Conservation (phyloP, 2,329 filamentous ascomycete genomes). For the Trichoderma sp. region DNA sequence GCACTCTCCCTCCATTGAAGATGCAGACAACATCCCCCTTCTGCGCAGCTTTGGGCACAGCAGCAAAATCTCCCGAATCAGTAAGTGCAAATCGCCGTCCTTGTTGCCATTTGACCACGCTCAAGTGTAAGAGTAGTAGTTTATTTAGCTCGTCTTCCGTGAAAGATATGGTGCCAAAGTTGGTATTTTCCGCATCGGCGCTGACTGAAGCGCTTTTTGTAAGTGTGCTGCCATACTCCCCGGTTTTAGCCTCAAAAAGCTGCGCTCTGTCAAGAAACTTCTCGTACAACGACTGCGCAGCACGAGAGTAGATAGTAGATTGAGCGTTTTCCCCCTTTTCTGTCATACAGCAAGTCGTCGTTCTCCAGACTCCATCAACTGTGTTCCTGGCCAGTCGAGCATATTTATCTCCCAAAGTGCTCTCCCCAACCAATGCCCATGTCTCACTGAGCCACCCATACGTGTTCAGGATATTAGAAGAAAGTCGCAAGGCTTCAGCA, state of each 20-base stretch:
- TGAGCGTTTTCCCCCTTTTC: not conserved
- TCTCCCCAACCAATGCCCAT: not conserved
- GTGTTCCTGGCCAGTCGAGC: not conserved
- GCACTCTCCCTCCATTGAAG: not conserved
- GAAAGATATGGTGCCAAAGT: not conserved
- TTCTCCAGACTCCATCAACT: not conserved
- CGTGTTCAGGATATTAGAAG: not conserved
- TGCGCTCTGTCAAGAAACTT: not conserved
- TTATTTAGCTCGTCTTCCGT: not conserved
- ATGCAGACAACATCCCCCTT: not conserved
- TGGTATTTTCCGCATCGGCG: not conserved
- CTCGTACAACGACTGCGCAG: not conserved
- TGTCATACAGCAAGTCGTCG: not conserved
- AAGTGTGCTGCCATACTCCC: not conserved
- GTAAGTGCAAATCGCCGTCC: not conserved
- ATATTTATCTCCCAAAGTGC: not conserved
- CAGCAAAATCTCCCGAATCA: not conserved
- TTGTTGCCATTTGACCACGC: not conserved
- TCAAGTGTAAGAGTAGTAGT: not conserved
- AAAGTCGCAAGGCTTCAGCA: not conserved
- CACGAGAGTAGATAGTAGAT: conserved; percentile 6
- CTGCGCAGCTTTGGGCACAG: not conserved
- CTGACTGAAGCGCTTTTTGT: not conserved
- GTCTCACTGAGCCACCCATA: not conserved
- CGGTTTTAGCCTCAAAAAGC: not conserved